A percentile compares a stretch with the other conserved stretches of the same genome.
phyloP scores from a whole-genome alignment of 73 alveolate species.

The Paramecium primaurelia region DNA sequence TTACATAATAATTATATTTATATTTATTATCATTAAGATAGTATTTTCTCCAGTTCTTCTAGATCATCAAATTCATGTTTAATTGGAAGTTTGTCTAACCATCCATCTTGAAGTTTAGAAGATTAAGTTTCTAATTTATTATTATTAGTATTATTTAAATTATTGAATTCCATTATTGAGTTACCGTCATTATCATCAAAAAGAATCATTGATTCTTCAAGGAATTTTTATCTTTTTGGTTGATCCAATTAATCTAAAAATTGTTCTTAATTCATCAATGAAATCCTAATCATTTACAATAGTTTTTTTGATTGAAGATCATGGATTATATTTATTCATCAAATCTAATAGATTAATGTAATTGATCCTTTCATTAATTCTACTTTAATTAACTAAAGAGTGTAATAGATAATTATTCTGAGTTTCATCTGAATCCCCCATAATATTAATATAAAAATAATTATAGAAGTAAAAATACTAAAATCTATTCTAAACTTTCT shows the following conservation, averaged over 20 bases:
- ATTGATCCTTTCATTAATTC: conserved; percentile 24
- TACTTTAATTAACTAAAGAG: neutral
- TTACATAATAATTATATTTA: neutral
- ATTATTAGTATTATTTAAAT: neutral
- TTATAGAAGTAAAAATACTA: neutral
- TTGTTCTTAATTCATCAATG: neutral
- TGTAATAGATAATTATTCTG: neutral
- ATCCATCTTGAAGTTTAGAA: neutral
- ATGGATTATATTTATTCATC: neutral
- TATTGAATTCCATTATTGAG: neutral
- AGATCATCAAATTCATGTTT: neutral
- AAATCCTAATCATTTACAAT: neutral
- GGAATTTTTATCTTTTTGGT: neutral
- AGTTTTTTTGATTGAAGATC: neutral
- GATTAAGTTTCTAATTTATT: neutral
- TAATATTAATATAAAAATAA: neutral
- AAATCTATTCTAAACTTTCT: neutral
- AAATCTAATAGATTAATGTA: neutral
- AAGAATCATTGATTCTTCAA: neutral
- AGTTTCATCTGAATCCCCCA: neutral
- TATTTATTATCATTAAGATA: neutral
- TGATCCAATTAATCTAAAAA: neutral
- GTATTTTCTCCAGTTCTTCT: neutral
- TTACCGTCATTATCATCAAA: neutral
- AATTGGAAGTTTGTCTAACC: neutral